phyloP scores from a whole-genome alignment of 1,139 yeast species.

The Wickerhamomyces sp. region DNA sequence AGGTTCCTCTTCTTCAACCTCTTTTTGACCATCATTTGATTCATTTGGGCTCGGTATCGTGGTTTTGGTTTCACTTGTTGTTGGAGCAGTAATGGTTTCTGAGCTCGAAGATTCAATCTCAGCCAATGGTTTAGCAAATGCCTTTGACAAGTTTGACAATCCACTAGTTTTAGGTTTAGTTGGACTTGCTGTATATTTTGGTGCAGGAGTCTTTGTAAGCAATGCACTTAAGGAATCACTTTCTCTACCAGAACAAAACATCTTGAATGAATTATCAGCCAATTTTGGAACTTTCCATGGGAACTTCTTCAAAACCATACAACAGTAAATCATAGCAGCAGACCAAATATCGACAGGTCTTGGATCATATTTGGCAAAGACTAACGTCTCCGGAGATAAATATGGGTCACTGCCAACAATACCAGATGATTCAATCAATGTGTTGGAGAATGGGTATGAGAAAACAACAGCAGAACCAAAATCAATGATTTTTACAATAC shows the following conservation, averaged over 20 bases:
- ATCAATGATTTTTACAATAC: conserved; percentile 86
- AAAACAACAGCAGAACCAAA: conserved; percentile 94
- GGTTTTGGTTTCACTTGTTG: conserved; percentile 1
- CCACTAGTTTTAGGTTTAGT: conserved; percentile 13
- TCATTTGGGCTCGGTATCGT: neutral
- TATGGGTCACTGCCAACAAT: conserved; percentile 95
- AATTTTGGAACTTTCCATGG: conserved; percentile 97
- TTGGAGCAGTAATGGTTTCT: neutral
- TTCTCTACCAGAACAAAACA: conserved; percentile 40
- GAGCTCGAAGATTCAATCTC: conserved; percentile 12
- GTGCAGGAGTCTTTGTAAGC: conserved; percentile 33
- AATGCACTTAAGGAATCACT: conserved; percentile 35
- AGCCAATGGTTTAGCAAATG: conserved; percentile 31
- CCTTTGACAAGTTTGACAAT: conserved; percentile 22
- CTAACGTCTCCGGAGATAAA: conserved; percentile 90
- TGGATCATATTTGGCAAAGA: conserved; percentile 78
- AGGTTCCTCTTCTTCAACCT: neutral
- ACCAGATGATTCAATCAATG: conserved; percentile 78
- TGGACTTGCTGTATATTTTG: conserved; percentile 27
- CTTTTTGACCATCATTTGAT: neutral
- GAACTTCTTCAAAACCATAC: conserved; percentile 90
- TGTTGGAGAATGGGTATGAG: conserved; percentile 82
- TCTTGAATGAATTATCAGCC: conserved; percentile 75
- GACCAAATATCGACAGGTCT: conserved; percentile 96
- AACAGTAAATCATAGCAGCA: conserved; percentile 84